Percentiles rank a stretch among this genome's conserved stretches.
phyloP scores from a whole-genome alignment of 1,284 basidiomycete species.

The Puccinia polysora region DNA sequence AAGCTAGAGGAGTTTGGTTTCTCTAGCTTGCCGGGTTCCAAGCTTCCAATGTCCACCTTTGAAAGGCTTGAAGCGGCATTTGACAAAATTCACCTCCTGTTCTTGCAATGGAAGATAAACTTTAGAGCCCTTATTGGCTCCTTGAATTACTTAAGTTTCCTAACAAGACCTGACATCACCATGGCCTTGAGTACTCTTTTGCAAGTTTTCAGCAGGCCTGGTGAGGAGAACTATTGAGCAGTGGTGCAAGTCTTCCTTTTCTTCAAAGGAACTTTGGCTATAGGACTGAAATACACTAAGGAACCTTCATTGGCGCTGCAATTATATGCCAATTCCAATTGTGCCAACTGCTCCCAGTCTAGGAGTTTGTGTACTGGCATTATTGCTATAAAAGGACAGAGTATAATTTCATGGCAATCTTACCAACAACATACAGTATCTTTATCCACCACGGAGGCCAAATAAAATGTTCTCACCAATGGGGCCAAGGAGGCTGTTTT shows the following conservation, averaged over 20 bases:
- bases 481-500: not conserved
- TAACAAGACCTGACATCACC: not conserved
- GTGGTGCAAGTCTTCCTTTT: not conserved
- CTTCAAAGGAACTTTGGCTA: not conserved
- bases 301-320: not conserved
- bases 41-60: not conserved
- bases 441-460: no score
- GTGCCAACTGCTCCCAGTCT: no score
- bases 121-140: not conserved
- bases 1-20: not conserved
- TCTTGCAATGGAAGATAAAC: not conserved
- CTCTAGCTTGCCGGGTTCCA: not conserved
- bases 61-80: not conserved
- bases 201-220: not conserved
- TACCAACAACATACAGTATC: no score
- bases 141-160: not conserved
- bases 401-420: no score
- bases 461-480: not conserved
- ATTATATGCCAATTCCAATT: not conserved
- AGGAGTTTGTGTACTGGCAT: no score
- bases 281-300: not conserved
- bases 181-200: not conserved
- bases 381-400: no score
- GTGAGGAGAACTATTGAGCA: not conserved
- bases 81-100: not conserved